A percentile compares a stretch with the other conserved stretches of the same genome.
Evolutionary conservation across 441 rosid genomes (phyloP).

Genomic region (Euphorbia neoarborescens): DNA sequence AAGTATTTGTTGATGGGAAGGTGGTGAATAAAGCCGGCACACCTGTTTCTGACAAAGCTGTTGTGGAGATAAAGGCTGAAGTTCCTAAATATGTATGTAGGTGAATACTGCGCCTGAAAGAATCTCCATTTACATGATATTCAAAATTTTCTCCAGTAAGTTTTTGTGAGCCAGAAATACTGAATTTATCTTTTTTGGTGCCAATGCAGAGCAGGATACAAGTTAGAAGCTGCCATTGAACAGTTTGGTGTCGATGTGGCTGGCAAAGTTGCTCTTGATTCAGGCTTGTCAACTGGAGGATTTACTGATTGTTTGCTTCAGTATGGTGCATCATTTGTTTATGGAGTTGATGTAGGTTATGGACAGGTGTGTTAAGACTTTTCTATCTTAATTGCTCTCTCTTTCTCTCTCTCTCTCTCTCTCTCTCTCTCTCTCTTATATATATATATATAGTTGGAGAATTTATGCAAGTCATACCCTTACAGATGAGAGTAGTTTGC

Average conservation of each 20-base stretch:
- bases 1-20: constrained; percentile 83
- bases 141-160: constrained; percentile 6
- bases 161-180: constrained; percentile 3
- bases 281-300: constrained; percentile 95
- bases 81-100: constrained; percentile 96
- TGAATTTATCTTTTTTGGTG: constrained; percentile 15
- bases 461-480: neutral
- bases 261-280: constrained; percentile 86
- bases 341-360: constrained; percentile 95
- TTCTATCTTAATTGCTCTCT: neutral
- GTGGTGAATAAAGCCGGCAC: constrained; percentile 78
- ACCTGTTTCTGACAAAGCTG: constrained; percentile 55
- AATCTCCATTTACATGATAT: constrained; percentile 11
- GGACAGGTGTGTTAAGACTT: constrained; percentile 59
- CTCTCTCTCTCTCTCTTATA: neutral
- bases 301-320: constrained; percentile 93
- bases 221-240: constrained; percentile 90
- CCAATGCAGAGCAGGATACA: constrained; percentile 70
- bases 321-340: constrained; percentile 78
- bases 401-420: neutral
- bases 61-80: constrained; percentile 69
- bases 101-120: constrained; percentile 51
- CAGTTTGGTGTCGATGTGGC: constrained; percentile 68
- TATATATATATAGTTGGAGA: neutral
- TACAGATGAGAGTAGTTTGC: neutral